These are phyloP conservation scores for Endothia cerciana DNA, from an alignment of 2,329 filamentous ascomycete species.

Conservation along the genomic window DNA sequence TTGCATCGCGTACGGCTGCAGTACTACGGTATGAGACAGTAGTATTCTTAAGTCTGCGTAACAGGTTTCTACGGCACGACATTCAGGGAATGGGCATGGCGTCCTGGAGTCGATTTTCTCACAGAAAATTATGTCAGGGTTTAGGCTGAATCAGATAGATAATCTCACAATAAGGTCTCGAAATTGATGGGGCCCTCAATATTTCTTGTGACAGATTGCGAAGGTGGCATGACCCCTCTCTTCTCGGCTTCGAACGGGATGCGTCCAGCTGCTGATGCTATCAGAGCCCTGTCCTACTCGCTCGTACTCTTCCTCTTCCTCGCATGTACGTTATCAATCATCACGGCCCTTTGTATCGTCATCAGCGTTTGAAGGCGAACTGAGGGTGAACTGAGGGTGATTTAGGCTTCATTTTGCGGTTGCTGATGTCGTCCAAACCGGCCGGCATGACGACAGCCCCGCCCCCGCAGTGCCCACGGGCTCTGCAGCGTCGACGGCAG, in stretches of 20 bases:
- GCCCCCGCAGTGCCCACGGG: conserved; percentile 9
- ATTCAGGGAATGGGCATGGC: conserved; percentile 28
- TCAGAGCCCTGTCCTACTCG: too few species aligned
- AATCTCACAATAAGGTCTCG: background rate
- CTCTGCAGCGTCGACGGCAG: conserved; percentile 11
- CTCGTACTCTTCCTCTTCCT: too few species aligned
- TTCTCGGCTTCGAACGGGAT: too few species aligned
- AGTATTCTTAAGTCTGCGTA: conserved; percentile 21
- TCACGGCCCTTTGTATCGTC: too few species aligned
- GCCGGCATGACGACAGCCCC: conserved; percentile 20
- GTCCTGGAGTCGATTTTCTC: conserved; percentile 27
- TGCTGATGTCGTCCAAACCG: conserved; percentile 1
- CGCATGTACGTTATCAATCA: too few species aligned
- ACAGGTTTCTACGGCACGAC: conserved; percentile 19
- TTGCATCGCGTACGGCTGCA: conserved; percentile 24
- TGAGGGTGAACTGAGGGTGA: background rate
- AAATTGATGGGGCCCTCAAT: background rate
- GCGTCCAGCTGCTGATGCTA: too few species aligned
- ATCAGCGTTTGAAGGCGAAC: background rate
- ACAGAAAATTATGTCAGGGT: conserved; percentile 25
- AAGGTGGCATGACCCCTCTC: background rate
- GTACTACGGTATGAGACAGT: conserved; percentile 17
- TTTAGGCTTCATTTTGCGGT: background rate
- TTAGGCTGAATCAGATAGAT: conserved; percentile 29
- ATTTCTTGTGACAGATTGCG: background rate